These are phyloP conservation scores for Penicillium sp. DNA, from an alignment of 2,329 filamentous ascomycete species.

Conservation along the genomic window DNA sequence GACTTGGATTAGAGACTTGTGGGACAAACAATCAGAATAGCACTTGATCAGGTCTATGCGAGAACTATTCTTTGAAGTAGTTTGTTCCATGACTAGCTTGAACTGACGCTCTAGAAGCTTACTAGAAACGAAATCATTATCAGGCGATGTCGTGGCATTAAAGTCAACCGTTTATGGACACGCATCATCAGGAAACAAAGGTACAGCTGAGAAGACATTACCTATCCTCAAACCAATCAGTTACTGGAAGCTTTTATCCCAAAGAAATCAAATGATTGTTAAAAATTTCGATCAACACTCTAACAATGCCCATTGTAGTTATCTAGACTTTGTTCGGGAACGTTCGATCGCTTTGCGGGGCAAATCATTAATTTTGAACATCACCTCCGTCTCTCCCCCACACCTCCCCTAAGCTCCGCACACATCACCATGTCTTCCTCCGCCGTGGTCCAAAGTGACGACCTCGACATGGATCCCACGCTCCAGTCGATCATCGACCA, in stretches of 20 bases:
- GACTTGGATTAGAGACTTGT: too few species aligned
- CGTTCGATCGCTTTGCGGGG: constrained; percentile 32
- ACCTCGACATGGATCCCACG: constrained; percentile 77
- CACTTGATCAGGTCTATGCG: too few species aligned
- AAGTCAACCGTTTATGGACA: too few species aligned
- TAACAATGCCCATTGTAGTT: not conserved
- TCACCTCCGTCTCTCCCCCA: constrained; percentile 1
- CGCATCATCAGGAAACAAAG: not conserved
- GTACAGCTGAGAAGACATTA: too few species aligned
- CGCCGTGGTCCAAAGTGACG: constrained; percentile 55
- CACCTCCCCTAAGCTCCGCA: constrained; percentile 6
- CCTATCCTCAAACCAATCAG: too few species aligned
- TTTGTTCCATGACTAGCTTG: too few species aligned
- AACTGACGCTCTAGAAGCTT: too few species aligned
- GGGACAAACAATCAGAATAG: too few species aligned
- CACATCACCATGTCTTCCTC: constrained; percentile 42
- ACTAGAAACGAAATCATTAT: too few species aligned
- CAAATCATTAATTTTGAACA: constrained; percentile 17
- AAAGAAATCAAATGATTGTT: not conserved
- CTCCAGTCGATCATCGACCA: constrained; percentile 95
- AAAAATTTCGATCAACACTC: not conserved
- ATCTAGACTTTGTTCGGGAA: constrained; percentile 29
- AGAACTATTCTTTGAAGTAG: too few species aligned
- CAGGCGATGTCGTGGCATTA: too few species aligned
- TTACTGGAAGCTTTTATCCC: not conserved